phyloP scores from a whole-genome alignment of 176 grass and related monocot species.

The Aegilops sharonensis region DNA sequence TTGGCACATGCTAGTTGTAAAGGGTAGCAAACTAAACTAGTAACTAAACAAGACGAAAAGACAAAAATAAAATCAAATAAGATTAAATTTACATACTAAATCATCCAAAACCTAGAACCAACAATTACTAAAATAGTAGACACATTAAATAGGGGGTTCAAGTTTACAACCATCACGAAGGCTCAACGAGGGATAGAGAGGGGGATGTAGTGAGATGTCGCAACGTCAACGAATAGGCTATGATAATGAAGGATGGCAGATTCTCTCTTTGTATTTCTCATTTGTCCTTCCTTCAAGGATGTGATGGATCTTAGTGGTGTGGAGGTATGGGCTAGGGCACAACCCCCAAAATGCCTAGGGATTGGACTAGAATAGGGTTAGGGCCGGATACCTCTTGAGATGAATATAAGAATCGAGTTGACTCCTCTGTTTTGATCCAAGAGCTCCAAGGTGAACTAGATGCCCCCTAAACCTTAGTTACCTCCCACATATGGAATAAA shows the following conservation, averaged over 20 bases:
- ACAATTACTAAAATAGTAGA: background rate
- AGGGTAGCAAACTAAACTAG: too few species aligned
- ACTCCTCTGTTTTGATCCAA: background rate
- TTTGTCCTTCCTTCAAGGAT: background rate
- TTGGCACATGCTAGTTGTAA: too few species aligned
- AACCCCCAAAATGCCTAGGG: too few species aligned
- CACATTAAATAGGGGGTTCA: background rate
- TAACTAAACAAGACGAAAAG: too few species aligned
- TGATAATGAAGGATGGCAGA: background rate
- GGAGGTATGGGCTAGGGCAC: too few species aligned
- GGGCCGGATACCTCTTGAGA: background rate
- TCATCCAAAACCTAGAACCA: background rate
- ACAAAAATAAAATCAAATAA: background rate
- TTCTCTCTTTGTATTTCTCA: background rate
- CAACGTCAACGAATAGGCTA: background rate
- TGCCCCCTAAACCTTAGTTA: background rate
- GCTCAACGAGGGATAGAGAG: background rate
- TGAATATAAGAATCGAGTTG: background rate
- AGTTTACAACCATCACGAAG: background rate
- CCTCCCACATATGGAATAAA: background rate
- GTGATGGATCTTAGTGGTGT: too few species aligned
- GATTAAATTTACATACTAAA: background rate
- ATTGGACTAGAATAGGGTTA: background rate
- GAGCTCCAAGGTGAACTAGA: background rate
- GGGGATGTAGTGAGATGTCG: too few species aligned